Conservation (phyloP, 768 basidiomycete species). For the Agaricus subrufescens region DNA sequence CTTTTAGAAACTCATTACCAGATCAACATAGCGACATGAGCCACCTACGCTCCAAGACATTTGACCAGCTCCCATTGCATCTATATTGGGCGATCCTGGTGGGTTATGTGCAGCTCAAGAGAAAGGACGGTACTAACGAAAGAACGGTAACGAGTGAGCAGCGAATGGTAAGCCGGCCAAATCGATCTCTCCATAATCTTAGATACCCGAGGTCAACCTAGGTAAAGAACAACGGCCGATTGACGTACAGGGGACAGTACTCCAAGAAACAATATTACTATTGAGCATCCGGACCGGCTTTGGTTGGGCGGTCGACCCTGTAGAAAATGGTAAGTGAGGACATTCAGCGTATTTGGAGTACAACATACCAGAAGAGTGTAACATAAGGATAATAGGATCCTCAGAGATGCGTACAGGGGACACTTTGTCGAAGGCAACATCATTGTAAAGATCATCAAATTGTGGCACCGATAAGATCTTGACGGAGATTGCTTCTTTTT, state of each 20-base stretch:
- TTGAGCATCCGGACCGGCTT: slow-evolving; percentile 14
- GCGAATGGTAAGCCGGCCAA: slow-evolving; percentile 15
- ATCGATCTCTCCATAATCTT: slow-evolving; percentile 20
- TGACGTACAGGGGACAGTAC: slow-evolving; percentile 12
- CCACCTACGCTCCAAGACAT: slow-evolving; percentile 11
- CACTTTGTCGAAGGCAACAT: not conserved
- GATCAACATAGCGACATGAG: not conserved
- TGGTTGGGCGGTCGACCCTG: slow-evolving; percentile 21
- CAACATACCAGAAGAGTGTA: slow-evolving; percentile 19
- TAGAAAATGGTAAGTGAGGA: not conserved
- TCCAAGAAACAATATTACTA: slow-evolving; percentile 11
- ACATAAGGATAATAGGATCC: slow-evolving; percentile 5
- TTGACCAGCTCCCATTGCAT: slow-evolving; percentile 15
- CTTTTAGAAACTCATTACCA: not conserved
- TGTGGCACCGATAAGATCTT: not conserved
- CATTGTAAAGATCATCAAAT: slow-evolving; percentile 4
- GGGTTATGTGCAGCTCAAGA: not conserved
- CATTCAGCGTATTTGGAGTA: not conserved
- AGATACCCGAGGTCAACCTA: not conserved
- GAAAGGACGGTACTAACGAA: slow-evolving; percentile 10
- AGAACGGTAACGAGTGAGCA: slow-evolving; percentile 15
- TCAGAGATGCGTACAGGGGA: not conserved
- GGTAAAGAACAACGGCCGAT: not conserved
- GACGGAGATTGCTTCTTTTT: not conserved
- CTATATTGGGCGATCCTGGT: not conserved